Base-by-base conservation (phyloP, 257 asterid species). In the Salvia rosmarinus region DNA sequence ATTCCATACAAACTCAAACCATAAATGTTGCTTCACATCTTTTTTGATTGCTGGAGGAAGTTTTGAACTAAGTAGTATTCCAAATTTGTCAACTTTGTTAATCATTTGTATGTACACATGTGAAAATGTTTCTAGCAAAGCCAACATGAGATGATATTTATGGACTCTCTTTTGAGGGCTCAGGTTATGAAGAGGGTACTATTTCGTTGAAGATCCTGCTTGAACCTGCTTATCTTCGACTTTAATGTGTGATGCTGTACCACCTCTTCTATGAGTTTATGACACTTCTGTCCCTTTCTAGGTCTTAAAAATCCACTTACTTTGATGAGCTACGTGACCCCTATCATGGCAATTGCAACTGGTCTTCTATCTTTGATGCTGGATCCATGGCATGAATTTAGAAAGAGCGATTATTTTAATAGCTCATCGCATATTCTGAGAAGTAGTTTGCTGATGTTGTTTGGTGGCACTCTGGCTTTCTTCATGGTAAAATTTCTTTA, bases 391-490 rank as follows among this genome's bases (percentile, higher is more conserved):
- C 73, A 81, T 64, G 95, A 90, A 70, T 88, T 95, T 78, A 85
- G 83, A 79, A 65, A 37, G 20, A 87, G 79, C 56, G 72, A 72
- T 74, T 92, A 95, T 85, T 95, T 95, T 68, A 81, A 90, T 87
- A 92, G 91, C 85, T 82, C 96, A 47, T 81, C 97, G 94, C 89
- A 92, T 79, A 85, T 85, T 30, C 32, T 57, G 64, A 82, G 92
- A 82, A 95, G 99, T 80, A 80, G 92, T 83, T 86, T 92, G 79
- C 88, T 95, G 78, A 89, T 95, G 99, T 77, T 95, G 81, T 88
- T 95, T 57, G 99, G 99, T 80, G 99, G 99, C 71, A 80, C 96
- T 74, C 84, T 95, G 67, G 99, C 99, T 77, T 95, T 95, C 86
- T 87, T 95, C 83, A 95, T 95, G 99, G 99, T 95, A 86, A 69